Evolutionary conservation across 805 yeast species (phyloP).

Genomic region (Candida broadrunensis): DNA sequence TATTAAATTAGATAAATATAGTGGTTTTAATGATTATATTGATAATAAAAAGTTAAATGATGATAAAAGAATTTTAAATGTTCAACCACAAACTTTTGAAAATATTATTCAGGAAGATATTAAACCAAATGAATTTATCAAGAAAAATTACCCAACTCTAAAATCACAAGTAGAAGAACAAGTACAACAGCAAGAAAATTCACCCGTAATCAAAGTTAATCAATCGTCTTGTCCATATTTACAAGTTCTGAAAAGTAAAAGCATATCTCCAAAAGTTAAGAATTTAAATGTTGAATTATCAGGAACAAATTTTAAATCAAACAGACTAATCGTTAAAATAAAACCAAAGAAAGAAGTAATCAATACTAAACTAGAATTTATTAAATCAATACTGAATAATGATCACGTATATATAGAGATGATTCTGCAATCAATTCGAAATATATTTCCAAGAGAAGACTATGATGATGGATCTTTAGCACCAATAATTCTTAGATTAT

Average conservation of each 20-base stretch:
- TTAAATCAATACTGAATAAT: background rate
- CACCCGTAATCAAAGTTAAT: no score
- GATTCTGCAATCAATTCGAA: constrained; percentile 34
- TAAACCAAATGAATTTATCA: no score
- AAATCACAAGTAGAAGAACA: no score
- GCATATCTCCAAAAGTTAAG: no score
- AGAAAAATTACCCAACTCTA: no score
- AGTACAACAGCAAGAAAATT: no score
- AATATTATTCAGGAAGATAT: no score
- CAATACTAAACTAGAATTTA: background rate
- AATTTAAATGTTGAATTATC: background rate
- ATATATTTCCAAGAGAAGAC: constrained; percentile 27
- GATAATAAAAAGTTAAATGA: constrained; percentile 1
- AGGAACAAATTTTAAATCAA: background rate
- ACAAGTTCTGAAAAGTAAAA: no score
- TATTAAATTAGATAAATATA: constrained; percentile 9
- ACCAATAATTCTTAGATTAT: constrained; percentile 73
- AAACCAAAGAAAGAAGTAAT: background rate
- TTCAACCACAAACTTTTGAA: no score
- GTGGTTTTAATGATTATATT: constrained; percentile 17
- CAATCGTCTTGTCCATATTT: no score
- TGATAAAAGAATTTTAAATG: no score
- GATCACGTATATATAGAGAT: constrained; percentile 3
- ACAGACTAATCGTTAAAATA: background rate
- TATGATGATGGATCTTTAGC: constrained; percentile 73